phyloP scores from a whole-genome alignment of 345 rosid species.

The Erodium maritimum region DNA sequence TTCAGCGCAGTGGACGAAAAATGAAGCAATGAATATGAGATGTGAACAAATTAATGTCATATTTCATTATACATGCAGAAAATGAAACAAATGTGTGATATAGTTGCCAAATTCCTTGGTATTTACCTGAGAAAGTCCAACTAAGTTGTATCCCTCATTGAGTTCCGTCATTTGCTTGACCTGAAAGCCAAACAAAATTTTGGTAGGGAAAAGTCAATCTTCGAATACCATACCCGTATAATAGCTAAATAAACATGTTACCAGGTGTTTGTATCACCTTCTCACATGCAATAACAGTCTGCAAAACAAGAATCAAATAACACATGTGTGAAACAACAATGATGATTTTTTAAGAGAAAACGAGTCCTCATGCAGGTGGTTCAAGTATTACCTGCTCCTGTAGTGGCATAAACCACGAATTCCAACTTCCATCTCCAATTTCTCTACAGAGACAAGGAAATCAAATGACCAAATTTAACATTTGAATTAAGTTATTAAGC shows the following conservation, averaged over 20 bases:
- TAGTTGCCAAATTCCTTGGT: neutral
- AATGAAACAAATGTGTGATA: too few relatives aligned
- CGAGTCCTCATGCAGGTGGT: conserved; percentile 5
- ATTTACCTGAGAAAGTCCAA: conserved; percentile 2
- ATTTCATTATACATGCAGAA: too few relatives aligned
- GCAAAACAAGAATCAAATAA: conserved; percentile 22
- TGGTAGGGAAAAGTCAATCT: conserved; percentile 5
- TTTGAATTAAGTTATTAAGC: neutral
- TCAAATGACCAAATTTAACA: neutral
- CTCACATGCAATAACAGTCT: conserved; percentile 74
- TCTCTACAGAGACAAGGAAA: conserved; percentile 28
- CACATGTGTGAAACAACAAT: conserved; percentile 2
- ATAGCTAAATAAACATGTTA: conserved; percentile 4
- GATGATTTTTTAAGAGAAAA: too few relatives aligned
- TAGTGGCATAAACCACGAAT: conserved; percentile 89
- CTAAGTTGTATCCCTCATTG: neutral
- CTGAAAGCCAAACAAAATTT: conserved; percentile 21
- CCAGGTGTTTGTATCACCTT: conserved; percentile 39
- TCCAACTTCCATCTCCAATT: conserved; percentile 88
- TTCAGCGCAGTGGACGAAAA: too few relatives aligned
- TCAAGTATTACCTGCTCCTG: conserved; percentile 42
- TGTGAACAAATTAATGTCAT: too few relatives aligned
- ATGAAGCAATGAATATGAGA: too few relatives aligned
- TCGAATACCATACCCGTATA: neutral
- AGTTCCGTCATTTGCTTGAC: conserved; percentile 14